phyloP scores from a whole-genome alignment of 495 filamentous ascomycete genomes.

The Lepraria neglecta region DNA sequence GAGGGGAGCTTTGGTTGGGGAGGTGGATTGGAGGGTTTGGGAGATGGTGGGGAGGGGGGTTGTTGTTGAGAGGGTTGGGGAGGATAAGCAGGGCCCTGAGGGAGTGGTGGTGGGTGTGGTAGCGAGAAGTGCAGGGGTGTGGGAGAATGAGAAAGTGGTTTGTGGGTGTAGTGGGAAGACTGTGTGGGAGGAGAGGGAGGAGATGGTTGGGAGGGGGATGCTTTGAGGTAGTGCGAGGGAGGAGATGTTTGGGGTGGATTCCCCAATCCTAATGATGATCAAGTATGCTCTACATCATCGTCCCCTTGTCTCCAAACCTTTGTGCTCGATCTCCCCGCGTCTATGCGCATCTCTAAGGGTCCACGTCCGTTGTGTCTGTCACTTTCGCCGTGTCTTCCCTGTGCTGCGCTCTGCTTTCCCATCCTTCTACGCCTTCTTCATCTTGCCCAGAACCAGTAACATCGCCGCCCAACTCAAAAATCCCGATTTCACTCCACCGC shows the following conservation, averaged over 20 bases:
- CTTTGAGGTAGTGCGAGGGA: conserved; percentile 36
- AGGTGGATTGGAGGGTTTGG: conserved; percentile 80
- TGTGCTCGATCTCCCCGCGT: too few species aligned
- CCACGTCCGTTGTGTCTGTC: too few species aligned
- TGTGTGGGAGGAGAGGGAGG: conserved; percentile 92
- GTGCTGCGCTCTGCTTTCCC: too few species aligned
- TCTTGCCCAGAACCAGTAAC: too few species aligned
- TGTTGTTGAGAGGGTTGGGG: conserved; percentile 58
- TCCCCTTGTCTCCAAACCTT: too few species aligned
- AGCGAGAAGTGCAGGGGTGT: conserved; percentile 87
- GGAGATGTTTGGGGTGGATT: too few species aligned
- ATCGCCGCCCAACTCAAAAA: too few species aligned
- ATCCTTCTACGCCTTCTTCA: too few species aligned
- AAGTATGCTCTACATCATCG: too few species aligned
- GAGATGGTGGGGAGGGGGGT: conserved; percentile 90
- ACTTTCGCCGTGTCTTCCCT: too few species aligned
- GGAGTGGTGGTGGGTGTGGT: conserved; percentile 84
- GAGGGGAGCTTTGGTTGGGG: conserved; percentile 68
- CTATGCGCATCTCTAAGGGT: too few species aligned
- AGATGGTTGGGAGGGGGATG: conserved; percentile 84
- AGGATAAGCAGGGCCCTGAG: conserved; percentile 53
- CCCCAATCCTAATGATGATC: neutral
- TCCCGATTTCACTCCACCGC: too few species aligned
- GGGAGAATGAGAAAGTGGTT: conserved; percentile 98
- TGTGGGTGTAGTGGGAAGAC: conserved; percentile 94